Conservation (phyloP, 192 early-diverging fungal genomes). For the Coemansia sp. region DNA sequence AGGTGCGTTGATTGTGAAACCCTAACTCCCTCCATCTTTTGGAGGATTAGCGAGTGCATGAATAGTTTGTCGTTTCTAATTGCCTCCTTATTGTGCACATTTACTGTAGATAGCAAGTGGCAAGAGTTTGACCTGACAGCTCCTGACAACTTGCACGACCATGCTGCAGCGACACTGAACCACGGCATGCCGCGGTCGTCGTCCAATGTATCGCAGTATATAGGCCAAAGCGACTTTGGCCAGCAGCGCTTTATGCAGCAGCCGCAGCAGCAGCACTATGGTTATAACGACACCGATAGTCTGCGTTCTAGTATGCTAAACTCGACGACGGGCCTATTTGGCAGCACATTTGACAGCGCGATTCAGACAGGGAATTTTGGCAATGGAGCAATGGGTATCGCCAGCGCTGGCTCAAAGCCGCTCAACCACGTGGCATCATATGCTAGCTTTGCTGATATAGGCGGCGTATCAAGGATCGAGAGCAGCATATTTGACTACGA, state of each 20-base stretch:
- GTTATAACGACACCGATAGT: background rate
- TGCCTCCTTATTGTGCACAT: background rate
- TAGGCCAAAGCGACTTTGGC: background rate
- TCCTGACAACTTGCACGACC: background rate
- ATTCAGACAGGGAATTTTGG: conserved; percentile 6
- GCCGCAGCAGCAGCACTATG: background rate
- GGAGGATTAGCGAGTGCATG: no score
- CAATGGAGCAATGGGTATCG: background rate
- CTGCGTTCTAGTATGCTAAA: conserved; percentile 9
- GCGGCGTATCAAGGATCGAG: conserved; percentile 54
- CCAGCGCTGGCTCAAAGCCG: background rate
- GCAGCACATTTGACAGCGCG: conserved; percentile 10
- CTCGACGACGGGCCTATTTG: conserved; percentile 14
- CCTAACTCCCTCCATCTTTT: background rate
- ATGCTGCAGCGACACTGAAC: background rate
- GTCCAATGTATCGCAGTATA: conserved; percentile 21
- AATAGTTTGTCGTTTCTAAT: conserved; percentile 4
- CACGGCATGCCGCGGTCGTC: conserved; percentile 10
- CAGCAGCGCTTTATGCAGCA: conserved; percentile 7
- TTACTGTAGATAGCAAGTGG: conserved; percentile 49
- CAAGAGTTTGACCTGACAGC: conserved; percentile 12
- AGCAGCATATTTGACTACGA: conserved; percentile 63
- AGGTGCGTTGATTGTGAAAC: conserved; percentile 3
- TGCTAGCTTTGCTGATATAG: conserved; percentile 32
- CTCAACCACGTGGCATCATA: conserved; percentile 4